A percentile compares a stretch with the other conserved stretches of the same genome.
phyloP scores from a whole-genome alignment of 2,329 filamentous ascomycete species.

The Epichloe gansuensis region DNA sequence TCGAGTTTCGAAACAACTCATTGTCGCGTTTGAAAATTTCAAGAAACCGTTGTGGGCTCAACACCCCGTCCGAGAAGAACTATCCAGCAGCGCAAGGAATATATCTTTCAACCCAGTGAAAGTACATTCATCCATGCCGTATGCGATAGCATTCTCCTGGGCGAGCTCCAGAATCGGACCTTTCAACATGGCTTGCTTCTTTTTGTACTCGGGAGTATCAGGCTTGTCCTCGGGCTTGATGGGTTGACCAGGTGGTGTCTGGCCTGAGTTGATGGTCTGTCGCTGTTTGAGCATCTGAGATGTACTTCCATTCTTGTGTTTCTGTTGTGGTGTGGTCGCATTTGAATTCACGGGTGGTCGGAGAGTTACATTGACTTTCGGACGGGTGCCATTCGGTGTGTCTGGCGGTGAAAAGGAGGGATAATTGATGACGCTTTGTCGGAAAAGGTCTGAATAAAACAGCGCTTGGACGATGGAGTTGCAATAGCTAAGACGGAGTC shows the following conservation, averaged over 20 bases:
- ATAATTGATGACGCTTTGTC: constrained; percentile 87
- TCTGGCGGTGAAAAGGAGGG: constrained; percentile 61
- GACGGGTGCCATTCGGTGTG: constrained; percentile 47
- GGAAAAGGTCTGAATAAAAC: constrained; percentile 89
- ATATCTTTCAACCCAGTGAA: constrained; percentile 95
- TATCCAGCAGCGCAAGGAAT: constrained; percentile 78
- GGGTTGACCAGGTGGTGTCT: constrained; percentile 40
- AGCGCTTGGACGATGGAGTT: constrained; percentile 97
- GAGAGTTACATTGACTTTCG: constrained; percentile 49
- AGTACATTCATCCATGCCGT: constrained; percentile 88
- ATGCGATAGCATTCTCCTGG: constrained; percentile 65
- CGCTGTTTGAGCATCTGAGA: constrained; percentile 46
- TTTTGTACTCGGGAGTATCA: constrained; percentile 94
- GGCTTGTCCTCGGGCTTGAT: constrained; percentile 80
- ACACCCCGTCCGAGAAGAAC: constrained; percentile 69
- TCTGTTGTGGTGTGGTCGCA: constrained; percentile 26
- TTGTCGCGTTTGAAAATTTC: constrained; percentile 91
- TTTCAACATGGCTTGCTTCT: constrained; percentile 82
- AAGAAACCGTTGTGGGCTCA: constrained; percentile 84
- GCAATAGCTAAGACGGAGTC: constrained; percentile 58
- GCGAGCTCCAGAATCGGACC: constrained; percentile 80
- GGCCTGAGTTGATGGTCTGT: constrained; percentile 40
- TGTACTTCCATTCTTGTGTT: constrained; percentile 40
- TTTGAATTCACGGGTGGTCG: constrained; percentile 41
- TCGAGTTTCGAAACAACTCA: constrained; percentile 91